Conservation (phyloP, 495 filamentous ascomycete species). For the Cercophora newfieldiana region DNA sequence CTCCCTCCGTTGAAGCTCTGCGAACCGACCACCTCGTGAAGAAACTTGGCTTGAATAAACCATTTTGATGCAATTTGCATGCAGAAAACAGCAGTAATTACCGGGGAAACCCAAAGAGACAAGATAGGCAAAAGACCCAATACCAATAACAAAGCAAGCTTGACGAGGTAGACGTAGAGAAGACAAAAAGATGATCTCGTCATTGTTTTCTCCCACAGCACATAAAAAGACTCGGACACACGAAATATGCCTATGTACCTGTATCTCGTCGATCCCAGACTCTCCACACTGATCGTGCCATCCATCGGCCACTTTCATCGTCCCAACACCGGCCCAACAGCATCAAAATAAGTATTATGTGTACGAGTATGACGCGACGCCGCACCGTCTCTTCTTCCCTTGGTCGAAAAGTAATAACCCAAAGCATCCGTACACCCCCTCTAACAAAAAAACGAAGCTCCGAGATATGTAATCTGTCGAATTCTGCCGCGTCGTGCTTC, state of each 20-base stretch:
- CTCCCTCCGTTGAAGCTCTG: not conserved
- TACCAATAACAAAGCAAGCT: not conserved
- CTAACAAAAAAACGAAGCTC: constrained; percentile 1
- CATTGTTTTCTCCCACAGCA: not conserved
- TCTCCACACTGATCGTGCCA: not conserved
- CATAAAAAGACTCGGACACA: not conserved
- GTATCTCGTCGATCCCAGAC: not conserved
- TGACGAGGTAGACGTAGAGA: not conserved
- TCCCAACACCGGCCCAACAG: constrained; percentile 3
- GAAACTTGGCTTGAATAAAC: not conserved
- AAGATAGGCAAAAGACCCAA: not conserved
- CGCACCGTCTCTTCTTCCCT: not conserved
- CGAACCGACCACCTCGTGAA: not conserved
- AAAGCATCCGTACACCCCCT: constrained; percentile 1
- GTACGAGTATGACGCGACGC: not conserved
- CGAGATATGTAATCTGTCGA: constrained; percentile 9
- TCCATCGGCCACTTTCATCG: not conserved
- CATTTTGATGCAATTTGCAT: not conserved
- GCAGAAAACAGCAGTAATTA: not conserved
- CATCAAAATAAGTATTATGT: constrained; percentile 10
- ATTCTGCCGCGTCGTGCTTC: constrained; percentile 4
- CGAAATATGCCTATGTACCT: not conserved
- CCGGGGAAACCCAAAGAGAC: not conserved
- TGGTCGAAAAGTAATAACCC: constrained; percentile 13
- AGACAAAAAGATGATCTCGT: not conserved